A percentile compares a stretch with the other conserved stretches of the same genome.
phyloP scores from a whole-genome alignment of 1,284 basidiomycete genomes.

The Neolentinus lepideus region DNA sequence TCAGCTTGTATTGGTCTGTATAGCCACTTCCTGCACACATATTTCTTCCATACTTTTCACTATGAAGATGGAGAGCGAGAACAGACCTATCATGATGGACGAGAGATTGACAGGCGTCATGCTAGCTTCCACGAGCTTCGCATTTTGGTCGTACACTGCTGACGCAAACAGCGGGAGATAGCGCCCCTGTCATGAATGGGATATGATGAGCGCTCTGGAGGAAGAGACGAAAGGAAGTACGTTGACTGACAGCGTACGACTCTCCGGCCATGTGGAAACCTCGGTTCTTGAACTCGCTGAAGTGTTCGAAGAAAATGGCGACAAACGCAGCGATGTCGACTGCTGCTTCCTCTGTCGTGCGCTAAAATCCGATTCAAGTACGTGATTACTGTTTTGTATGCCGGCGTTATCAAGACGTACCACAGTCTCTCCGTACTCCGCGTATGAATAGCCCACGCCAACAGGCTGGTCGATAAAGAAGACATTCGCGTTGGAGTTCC shows the following conservation, averaged over 20 bases:
- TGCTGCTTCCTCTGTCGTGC: constrained; percentile 36
- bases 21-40: not conserved
- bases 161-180: constrained; percentile 79
- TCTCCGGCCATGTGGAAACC: constrained; percentile 38
- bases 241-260: constrained; percentile 18
- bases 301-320: constrained; percentile 41
- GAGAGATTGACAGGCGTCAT: constrained; percentile 68
- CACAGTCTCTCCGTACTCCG: constrained; percentile 59
- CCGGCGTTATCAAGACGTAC: constrained; percentile 20
- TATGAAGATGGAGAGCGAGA: not conserved
- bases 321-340: constrained; percentile 53
- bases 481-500: constrained; percentile 65
- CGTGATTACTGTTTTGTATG: too few species aligned
- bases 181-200: constrained; percentile 45
- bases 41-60: not conserved
- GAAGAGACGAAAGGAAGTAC: too few species aligned
- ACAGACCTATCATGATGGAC: constrained; percentile 69
- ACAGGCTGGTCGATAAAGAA: constrained; percentile 68
- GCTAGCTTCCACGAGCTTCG: constrained; percentile 43
- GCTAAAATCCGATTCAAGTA: too few species aligned
- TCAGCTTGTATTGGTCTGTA: constrained; percentile 12
- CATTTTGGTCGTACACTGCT: constrained; percentile 72
- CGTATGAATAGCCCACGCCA: constrained; percentile 66
- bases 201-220: too few species aligned
- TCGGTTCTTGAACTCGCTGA: constrained; percentile 29